These are phyloP conservation scores for Trichoderma sp. DNA, from an alignment of 2,329 filamentous ascomycete genomes.

Conservation along the genomic window DNA sequence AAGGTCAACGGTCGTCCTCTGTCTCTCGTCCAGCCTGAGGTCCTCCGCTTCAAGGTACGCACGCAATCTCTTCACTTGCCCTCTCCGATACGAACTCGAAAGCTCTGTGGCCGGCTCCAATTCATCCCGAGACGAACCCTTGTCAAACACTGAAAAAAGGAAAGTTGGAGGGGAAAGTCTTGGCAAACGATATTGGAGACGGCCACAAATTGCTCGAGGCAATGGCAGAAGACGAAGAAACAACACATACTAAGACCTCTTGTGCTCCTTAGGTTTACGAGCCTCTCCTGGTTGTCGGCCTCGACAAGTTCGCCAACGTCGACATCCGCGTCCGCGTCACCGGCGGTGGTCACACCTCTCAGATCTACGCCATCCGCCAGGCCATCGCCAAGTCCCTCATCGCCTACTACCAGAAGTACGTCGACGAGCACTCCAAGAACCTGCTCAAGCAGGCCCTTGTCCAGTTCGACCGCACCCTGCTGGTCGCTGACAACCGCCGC, in stretches of 20 bases:
- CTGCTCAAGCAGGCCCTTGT: constrained; percentile 95
- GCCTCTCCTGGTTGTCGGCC: constrained; percentile 91
- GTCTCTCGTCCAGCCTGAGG: constrained; percentile 88
- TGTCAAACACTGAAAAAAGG: background rate
- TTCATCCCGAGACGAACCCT: background rate
- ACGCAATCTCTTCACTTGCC: background rate
- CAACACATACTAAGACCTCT: constrained; percentile 22
- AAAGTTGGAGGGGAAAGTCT: background rate
- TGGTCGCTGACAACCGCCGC: constrained; percentile 98
- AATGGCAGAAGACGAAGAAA: background rate
- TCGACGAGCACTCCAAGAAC: constrained; percentile 99
- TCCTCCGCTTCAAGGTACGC: constrained; percentile 93
- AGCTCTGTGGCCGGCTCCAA: background rate
- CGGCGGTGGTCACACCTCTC: constrained; percentile 96
- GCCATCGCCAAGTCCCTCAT: constrained; percentile 80
- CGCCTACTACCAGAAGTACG: constrained; percentile 99
- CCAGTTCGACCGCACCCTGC: constrained; percentile 92
- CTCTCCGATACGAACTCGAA: background rate
- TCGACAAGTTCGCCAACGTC: constrained; percentile 95
- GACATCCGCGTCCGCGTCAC: constrained; percentile 96
- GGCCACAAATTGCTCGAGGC: background rate
- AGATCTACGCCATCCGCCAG: constrained; percentile 98
- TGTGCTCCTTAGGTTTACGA: constrained; percentile 74
- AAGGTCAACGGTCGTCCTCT: constrained; percentile 99
- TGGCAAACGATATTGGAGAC: background rate